These are phyloP conservation scores for Trichopus zeylanicus DNA, from an alignment of 116 monocot genomes.

Conservation along the genomic window DNA sequence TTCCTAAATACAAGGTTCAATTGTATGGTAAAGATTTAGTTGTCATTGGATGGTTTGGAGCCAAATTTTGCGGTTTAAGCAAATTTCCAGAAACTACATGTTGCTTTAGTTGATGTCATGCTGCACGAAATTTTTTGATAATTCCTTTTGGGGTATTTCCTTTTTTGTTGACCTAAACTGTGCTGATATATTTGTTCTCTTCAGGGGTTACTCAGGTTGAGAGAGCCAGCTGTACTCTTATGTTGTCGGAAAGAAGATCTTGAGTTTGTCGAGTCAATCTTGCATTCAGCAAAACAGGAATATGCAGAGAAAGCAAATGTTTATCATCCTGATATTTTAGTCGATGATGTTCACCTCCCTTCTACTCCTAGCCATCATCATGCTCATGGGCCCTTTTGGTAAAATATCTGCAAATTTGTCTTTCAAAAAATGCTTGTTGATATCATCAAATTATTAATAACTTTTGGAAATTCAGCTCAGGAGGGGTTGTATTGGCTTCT, in stretches of 20 bases:
- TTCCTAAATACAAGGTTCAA: too few species aligned
- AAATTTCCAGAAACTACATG: too few species aligned
- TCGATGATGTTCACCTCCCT: constrained; percentile 63
- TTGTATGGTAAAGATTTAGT: too few species aligned
- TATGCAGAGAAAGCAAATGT: constrained; percentile 71
- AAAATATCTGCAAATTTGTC: constrained; percentile 3
- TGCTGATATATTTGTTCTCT: constrained; percentile 1
- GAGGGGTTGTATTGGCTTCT: constrained; percentile 91
- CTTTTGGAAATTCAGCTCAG: constrained; percentile 46
- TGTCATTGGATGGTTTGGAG: too few species aligned
- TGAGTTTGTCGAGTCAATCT: constrained; percentile 52
- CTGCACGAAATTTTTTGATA: too few species aligned
- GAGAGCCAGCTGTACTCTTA: constrained; percentile 70
- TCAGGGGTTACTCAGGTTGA: constrained; percentile 78
- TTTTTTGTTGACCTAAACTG: too few species aligned
- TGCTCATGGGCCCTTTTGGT: constrained; percentile 65
- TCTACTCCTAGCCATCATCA: constrained; percentile 52
- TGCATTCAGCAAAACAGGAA: constrained; percentile 62
- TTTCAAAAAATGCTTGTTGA: background rate
- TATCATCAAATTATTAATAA: background rate
- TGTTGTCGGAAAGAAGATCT: constrained; percentile 68
- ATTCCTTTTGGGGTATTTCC: too few species aligned
- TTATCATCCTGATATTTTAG: constrained; percentile 48
- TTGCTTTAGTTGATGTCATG: too few species aligned
- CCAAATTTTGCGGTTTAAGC: too few species aligned